Base-by-base conservation (phyloP, 2,329 filamentous ascomycete species). In the Byssochlamys sp. region DNA sequence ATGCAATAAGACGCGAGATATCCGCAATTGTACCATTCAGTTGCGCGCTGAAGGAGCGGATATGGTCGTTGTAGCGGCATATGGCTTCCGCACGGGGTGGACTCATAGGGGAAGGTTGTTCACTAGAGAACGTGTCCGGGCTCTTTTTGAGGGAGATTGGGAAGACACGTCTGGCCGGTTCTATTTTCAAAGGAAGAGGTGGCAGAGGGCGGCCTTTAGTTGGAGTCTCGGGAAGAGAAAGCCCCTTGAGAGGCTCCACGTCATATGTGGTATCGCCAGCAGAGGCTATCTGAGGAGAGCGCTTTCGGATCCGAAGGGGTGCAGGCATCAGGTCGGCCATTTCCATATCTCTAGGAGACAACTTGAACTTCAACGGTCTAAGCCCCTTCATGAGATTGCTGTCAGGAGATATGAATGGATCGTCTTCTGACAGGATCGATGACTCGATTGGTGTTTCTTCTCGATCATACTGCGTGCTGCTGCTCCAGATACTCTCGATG, bases 11-110 rank as follows among this genome's bases (percentile, higher is more conserved):
- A 2, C 56, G 25, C 3, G 67, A 63, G 24, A 75, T 61, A 0
- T 62, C 58, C 1, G 60, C 28, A 19, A 74, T 67, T 19, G 67
- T 70, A 1, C 58, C 57, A 1, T 57, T 59, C 14, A 74, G 62
- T 14, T 70, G 66, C 2, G 61, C 54, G 4, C 62, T 61, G 14
- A 74, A 65, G 53, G 62, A 63, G 3, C 57, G 57, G 2, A 73
- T 57, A 12, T 49, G 58, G 26, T 35, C 59, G 54, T 71, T 69
- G 58, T 68, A 69, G 19, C 63, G 57, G 11, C 50, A 25, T 49
- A 65, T 62, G 12, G 61, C 33, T 11, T 60, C 52, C 26, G 57
- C 50, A 27, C 29, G 33, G 19, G 52, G 54, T 48, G 60, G 55
- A 6, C 56, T 57, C 0, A 58, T 27, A 25, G 55, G 39, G 12